These are phyloP conservation scores for Paraphaeosphaeria minitans DNA, from an alignment of 2,329 filamentous ascomycete genomes.

Conservation along the genomic window DNA sequence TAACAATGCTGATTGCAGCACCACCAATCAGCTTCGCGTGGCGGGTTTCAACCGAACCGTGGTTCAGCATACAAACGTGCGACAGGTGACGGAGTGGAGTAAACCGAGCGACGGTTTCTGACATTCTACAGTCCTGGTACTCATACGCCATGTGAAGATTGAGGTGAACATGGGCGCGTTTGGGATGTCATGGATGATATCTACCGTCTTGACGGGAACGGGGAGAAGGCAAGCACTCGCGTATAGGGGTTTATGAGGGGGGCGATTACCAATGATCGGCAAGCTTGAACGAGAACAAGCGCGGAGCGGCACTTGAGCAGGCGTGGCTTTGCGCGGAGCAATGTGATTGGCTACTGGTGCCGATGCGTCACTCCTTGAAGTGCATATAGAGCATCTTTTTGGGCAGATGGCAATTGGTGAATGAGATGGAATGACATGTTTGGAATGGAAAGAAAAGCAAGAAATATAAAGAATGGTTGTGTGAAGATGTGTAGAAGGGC, in stretches of 20 bases:
- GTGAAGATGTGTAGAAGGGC: background rate
- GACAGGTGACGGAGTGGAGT: constrained; percentile 1
- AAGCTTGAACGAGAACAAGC: background rate
- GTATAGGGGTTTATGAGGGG: background rate
- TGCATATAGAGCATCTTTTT: background rate
- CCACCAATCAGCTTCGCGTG: background rate
- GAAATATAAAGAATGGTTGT: background rate
- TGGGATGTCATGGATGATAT: background rate
- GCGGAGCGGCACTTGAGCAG: background rate
- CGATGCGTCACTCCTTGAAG: background rate
- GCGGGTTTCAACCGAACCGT: background rate
- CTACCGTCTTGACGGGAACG: background rate
- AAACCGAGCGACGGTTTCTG: background rate
- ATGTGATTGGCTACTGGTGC: background rate
- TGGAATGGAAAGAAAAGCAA: background rate
- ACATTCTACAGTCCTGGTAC: background rate
- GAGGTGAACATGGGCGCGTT: background rate
- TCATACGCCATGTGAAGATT: background rate
- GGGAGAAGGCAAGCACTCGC: background rate
- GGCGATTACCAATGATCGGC: constrained; percentile 2
- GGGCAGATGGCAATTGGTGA: background rate
- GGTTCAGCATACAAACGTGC: background rate
- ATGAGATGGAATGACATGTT: background rate
- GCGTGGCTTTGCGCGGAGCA: background rate
- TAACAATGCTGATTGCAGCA: background rate